These are phyloP conservation scores for Alternaria solani DNA, from an alignment of 2,329 filamentous ascomycete genomes.

Conservation along the genomic window DNA sequence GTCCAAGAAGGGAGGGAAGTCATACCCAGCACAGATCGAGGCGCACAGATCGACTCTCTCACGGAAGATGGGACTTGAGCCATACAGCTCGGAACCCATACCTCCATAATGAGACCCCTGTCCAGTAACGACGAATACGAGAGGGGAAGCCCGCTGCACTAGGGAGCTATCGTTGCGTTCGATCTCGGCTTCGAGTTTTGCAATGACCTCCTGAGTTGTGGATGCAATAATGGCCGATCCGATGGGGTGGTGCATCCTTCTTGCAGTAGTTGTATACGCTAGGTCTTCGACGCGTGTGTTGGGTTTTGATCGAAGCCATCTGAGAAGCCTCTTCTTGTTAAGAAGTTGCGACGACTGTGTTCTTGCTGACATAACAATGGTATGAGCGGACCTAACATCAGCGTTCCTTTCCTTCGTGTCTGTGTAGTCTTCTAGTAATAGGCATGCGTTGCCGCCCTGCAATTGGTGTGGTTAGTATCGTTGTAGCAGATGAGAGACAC, in stretches of 20 bases:
- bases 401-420: too few species aligned
- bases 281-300: not conserved
- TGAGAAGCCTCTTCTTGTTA: too few species aligned
- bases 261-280: not conserved
- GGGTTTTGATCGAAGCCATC: not conserved
- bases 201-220: not conserved
- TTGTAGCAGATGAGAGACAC: too few species aligned
- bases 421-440: too few species aligned
- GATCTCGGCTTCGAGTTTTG: too few species aligned
- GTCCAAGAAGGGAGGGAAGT: constrained; percentile 38
- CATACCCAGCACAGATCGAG: constrained; percentile 38
- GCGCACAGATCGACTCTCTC: constrained; percentile 38
- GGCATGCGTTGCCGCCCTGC: too few species aligned
- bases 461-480: too few species aligned
- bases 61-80: constrained; percentile 38
- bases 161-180: too few species aligned
- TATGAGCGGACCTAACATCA: too few species aligned
- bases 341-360: too few species aligned
- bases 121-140: constrained; percentile 27
- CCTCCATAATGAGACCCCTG: constrained; percentile 44
- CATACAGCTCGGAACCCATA: constrained; percentile 25
- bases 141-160: not conserved
- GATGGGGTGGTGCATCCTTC: not conserved
- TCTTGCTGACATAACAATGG: too few species aligned
- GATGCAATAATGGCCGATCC: not conserved